A percentile compares a stretch with the other conserved stretches of the same genome.
Conservation (phyloP, 2,329 filamentous ascomycete species). For the Aspergillus sp. region DNA sequence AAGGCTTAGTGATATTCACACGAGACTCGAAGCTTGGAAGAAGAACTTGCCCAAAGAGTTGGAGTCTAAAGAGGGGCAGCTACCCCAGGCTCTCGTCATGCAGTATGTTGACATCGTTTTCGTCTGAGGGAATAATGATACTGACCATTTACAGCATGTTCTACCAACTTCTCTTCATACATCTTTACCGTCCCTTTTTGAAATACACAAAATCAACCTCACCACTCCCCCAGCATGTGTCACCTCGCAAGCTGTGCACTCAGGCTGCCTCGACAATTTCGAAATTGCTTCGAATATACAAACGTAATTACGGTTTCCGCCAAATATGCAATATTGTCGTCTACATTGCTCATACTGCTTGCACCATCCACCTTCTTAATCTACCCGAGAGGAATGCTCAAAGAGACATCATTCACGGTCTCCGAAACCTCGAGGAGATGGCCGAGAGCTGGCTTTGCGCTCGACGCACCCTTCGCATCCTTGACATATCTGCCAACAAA, state of each 20-base stretch:
- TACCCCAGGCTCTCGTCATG: constrained; percentile 76
- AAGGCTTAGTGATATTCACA: constrained; percentile 87
- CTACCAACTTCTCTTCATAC: constrained; percentile 90
- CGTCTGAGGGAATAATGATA: background rate
- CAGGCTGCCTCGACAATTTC: constrained; percentile 86
- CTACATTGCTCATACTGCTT: constrained; percentile 91
- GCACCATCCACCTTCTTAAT: constrained; percentile 90
- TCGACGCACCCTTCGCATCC: constrained; percentile 74
- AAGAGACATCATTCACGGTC: constrained; percentile 82
- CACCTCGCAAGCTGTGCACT: constrained; percentile 84
- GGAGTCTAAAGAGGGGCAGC: constrained; percentile 80
- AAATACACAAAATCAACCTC: constrained; percentile 81
- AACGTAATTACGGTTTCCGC: constrained; percentile 80
- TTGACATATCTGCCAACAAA: constrained; percentile 79
- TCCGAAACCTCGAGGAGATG: constrained; percentile 92
- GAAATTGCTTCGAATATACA: constrained; percentile 91
- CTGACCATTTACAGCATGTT: constrained; percentile 69
- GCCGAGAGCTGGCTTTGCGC: constrained; percentile 92
- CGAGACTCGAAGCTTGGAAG: constrained; percentile 84
- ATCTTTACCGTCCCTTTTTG: constrained; percentile 90
- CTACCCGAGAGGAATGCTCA: constrained; percentile 86
- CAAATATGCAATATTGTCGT: constrained; percentile 97
- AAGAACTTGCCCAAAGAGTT: constrained; percentile 78
- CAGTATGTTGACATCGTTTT: constrained; percentile 62
- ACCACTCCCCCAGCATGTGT: constrained; percentile 80